Evolutionary conservation across 345 rosid genomes (phyloP), one percentile per base, ranked within the genome.

Genomic region (Iberis pinnata): DNA sequence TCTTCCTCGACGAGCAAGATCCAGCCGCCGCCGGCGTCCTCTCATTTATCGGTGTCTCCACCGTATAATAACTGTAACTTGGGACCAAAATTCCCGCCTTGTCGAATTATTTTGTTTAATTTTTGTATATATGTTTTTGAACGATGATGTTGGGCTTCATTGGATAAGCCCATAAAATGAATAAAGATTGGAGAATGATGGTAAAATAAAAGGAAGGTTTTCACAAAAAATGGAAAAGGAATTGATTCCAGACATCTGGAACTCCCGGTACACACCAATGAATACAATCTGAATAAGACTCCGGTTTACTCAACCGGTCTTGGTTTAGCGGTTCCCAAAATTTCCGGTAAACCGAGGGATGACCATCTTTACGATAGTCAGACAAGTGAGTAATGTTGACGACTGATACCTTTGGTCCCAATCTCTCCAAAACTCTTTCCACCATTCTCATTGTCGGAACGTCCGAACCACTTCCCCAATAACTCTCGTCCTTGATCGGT

Each of bases 231-330:
- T 84, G 88, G 71, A 81, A 88, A 41, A 90, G 68, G n/a, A 90
- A 66, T 67, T 84, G 83, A 53, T 90, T 90, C 98, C 98, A 90
- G 18, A 79, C 80, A 76, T 90, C 98, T 37, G 95, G 96, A 22
- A 92, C 82, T 12, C 97, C 97, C 4, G 96, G 97, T 39, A 92
- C 76, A 76, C 97, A 88, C 96, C 96, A 84, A 22, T 90, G 98
- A 46, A 71, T 87, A 76, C 98, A 90, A 60, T 90, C 98, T 2
- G 98, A 88, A 75, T 80, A 88, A 39, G 73, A 64, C 0, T 77
- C 27, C 1, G 98, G 98, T 8, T 85, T 81, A 2, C 80, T 58
- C 56, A 83, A 58, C 54, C 81, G 82, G 41, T 75, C 67, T 3
- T 84, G 62, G 54, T 68, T 81, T 43, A 84, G 43, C 25, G 88